Percentiles rank a stretch among this genome's conserved stretches.
These are phyloP conservation scores for Candida dubliniensis DNA, from an alignment of 1,139 yeast species.

Conservation along the genomic window DNA sequence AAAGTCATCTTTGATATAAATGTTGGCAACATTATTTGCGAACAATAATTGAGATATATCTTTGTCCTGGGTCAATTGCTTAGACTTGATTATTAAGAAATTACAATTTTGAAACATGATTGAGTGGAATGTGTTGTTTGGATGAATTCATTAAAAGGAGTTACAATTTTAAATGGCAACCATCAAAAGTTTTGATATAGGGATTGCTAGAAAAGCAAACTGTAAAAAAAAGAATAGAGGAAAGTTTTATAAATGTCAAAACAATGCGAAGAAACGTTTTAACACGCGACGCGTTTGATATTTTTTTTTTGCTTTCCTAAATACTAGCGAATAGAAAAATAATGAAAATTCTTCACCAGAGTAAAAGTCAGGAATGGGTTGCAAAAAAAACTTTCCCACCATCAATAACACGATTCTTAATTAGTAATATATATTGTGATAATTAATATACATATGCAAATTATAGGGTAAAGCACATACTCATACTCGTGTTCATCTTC, in stretches of 20 bases:
- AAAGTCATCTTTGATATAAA: constrained; percentile 24
- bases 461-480: too few relatives aligned
- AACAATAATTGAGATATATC: constrained; percentile 23
- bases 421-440: background rate
- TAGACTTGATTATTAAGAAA: constrained; percentile 42
- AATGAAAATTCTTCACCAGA: too few relatives aligned
- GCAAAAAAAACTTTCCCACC: too few relatives aligned
- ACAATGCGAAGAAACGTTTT: background rate
- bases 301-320: too few relatives aligned
- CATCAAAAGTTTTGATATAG: background rate
- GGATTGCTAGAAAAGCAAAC: background rate
- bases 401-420: too few relatives aligned
- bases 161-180: background rate
- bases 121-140: background rate
- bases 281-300: constrained; percentile 5
- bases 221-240: too few relatives aligned
- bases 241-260: too few relatives aligned
- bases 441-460: background rate
- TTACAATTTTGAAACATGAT: constrained; percentile 39
- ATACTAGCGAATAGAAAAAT: too few relatives aligned
- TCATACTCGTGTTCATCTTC: too few relatives aligned
- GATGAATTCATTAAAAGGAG: background rate
- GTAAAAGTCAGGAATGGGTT: too few relatives aligned
- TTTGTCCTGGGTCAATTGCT: constrained; percentile 18
- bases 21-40: constrained; percentile 24